Percentiles rank a stretch among this genome's conserved stretches.
Conservation (phyloP, 1,284 basidiomycete genomes). For the Ceratobasidium papillatum region DNA sequence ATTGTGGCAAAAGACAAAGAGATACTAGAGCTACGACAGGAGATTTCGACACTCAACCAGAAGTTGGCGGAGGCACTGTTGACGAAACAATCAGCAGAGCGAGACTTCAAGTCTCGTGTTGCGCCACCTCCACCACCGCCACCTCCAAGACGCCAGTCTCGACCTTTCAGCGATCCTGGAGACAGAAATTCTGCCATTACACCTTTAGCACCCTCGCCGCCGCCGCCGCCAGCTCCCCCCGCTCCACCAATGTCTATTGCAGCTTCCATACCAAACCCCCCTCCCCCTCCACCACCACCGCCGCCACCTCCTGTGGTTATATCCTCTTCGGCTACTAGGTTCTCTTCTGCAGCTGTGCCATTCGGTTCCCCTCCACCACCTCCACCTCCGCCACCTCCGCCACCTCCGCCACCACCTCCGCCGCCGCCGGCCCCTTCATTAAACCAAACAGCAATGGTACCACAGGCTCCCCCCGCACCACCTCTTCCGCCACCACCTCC, state of each 20-base stretch:
- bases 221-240: slow-evolving; percentile 46
- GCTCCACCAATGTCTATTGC: slow-evolving; percentile 45
- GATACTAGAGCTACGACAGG: slow-evolving; percentile 62
- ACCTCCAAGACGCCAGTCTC: slow-evolving; percentile 46
- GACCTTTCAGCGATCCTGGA: neutral
- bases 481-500: slow-evolving; percentile 48
- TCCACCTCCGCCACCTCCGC: slow-evolving; percentile 49
- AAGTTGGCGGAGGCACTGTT: slow-evolving; percentile 52
- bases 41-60: slow-evolving; percentile 63
- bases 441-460: slow-evolving; percentile 50
- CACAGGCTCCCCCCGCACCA: slow-evolving; percentile 55
- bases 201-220: slow-evolving; percentile 45
- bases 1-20: slow-evolving; percentile 76
- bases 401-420: slow-evolving; percentile 50
- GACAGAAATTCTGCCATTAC: slow-evolving; percentile 40
- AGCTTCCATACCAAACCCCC: neutral
- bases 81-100: slow-evolving; percentile 62
- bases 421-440: slow-evolving; percentile 42
- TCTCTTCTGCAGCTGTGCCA: slow-evolving; percentile 47
- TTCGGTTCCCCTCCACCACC: slow-evolving; percentile 50
- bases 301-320: slow-evolving; percentile 44
- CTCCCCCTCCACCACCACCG: slow-evolving; percentile 47
- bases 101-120: slow-evolving; percentile 73
- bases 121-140: slow-evolving; percentile 62
- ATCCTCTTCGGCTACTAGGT: neutral